phyloP scores from a whole-genome alignment of 257 asterid genomes.

The Buddleja alternifolia region DNA sequence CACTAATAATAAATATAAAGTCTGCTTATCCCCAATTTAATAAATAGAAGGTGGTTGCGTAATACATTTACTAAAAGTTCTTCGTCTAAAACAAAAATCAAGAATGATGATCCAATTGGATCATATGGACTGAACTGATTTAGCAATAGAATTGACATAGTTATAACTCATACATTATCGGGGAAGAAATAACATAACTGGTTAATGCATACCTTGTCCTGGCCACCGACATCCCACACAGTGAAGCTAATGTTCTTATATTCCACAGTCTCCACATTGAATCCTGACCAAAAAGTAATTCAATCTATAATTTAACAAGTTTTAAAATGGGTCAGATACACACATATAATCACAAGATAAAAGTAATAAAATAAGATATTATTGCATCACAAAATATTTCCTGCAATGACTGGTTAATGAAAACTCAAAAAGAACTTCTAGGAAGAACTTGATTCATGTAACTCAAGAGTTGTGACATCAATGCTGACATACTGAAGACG shows the following conservation, averaged over 20 bases:
- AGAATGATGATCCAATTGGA: neutral
- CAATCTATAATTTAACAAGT: no score
- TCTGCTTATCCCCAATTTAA: neutral
- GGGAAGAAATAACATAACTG: neutral
- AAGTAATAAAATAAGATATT: neutral
- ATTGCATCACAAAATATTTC: neutral
- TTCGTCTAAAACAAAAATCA: neutral
- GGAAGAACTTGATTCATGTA: neutral
- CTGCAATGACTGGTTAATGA: no score
- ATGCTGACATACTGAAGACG: no score
- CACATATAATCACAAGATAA: no score
- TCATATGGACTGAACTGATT: neutral
- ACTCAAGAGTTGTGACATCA: no score
- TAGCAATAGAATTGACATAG: neutral
- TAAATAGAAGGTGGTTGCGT: neutral
- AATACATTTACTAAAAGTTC: neutral
- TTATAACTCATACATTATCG: neutral
- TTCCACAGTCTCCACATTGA: conserved; percentile 59
- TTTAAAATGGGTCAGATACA: no score
- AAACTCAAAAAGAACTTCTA: neutral
- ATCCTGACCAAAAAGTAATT: conserved; percentile 15
- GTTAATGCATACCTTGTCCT: conserved; percentile 45
- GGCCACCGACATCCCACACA: conserved; percentile 63
- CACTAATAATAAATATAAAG: neutral
- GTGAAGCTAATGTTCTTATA: conserved; percentile 57